Percentiles rank a stretch among this genome's conserved stretches.
Evolutionary conservation across 2,329 filamentous ascomycete genomes (phyloP).

Genomic region (Eurotiales sp.): DNA sequence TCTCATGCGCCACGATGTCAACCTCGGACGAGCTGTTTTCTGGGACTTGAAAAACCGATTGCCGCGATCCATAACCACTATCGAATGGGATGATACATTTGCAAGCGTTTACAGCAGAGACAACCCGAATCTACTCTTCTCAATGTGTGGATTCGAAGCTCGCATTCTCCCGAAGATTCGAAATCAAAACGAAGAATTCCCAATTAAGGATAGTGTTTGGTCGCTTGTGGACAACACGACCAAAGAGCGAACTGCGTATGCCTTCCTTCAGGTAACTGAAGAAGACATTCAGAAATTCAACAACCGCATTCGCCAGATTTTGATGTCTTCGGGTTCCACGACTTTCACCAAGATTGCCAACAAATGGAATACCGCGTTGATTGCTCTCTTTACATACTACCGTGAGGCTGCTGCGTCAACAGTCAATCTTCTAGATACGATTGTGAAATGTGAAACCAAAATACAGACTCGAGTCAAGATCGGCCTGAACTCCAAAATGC

Average conservation of each 20-base stretch:
- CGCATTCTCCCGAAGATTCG: slow-evolving; percentile 92
- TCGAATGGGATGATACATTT: slow-evolving; percentile 99
- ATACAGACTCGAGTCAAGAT: slow-evolving; percentile 99
- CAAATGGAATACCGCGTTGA: slow-evolving; percentile 98
- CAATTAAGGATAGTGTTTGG: slow-evolving; percentile 97
- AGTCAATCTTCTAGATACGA: slow-evolving; percentile 88
- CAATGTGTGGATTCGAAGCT: slow-evolving; percentile 97
- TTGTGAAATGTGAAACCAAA: slow-evolving; percentile 99
- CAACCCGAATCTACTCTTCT: slow-evolving; percentile 94
- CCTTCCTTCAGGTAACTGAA: slow-evolving; percentile 95
- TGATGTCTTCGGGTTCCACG: slow-evolving; percentile 99
- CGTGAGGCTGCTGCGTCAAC: slow-evolving; percentile 96
- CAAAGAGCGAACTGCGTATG: slow-evolving; percentile 94
- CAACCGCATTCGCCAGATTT: slow-evolving; percentile 94
- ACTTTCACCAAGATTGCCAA: slow-evolving; percentile 99
- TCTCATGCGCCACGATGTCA: slow-evolving; percentile 97
- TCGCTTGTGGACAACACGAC: slow-evolving; percentile 93
- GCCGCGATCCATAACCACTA: slow-evolving; percentile 89
- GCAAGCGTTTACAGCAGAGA: slow-evolving; percentile 96
- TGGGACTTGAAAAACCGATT: slow-evolving; percentile 98
- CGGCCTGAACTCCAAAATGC: slow-evolving; percentile 98
- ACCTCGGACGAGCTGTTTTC: slow-evolving; percentile 93
- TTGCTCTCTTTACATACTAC: slow-evolving; percentile 97
- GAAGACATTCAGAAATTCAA: slow-evolving; percentile 99
- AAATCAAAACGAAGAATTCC: slow-evolving; percentile 94